phyloP scores from a whole-genome alignment of 257 asterid species.

The Gynochthodes officinalis region DNA sequence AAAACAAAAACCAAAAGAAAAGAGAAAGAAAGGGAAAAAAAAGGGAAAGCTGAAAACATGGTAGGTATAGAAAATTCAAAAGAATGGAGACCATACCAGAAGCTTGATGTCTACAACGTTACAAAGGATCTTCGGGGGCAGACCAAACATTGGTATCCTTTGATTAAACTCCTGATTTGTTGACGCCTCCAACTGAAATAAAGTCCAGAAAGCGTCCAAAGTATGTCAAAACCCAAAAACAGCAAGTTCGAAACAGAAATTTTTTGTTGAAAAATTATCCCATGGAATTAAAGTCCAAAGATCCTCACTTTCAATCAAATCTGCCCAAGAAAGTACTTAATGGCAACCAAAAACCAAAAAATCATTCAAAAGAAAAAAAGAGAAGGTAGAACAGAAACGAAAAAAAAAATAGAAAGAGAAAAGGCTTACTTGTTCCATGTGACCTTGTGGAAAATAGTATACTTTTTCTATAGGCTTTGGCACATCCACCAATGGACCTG shows the following conservation, averaged over 20 bases:
- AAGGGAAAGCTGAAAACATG: slow-evolving; percentile 3
- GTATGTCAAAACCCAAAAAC: slow-evolving; percentile 16
- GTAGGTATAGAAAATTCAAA: neutral
- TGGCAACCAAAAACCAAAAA: neutral
- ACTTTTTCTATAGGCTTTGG: slow-evolving; percentile 72
- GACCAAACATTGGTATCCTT: slow-evolving; percentile 67
- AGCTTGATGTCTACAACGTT: slow-evolving; percentile 55
- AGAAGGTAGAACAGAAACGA: no score
- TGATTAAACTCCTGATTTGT: slow-evolving; percentile 80
- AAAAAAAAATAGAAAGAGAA: no score
- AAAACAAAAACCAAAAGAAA: neutral
- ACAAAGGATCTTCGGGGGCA: slow-evolving; percentile 85
- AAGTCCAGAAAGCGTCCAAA: slow-evolving; percentile 16
- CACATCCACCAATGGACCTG: slow-evolving; percentile 92
- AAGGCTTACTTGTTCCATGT: slow-evolving; percentile 86
- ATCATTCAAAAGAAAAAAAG: neutral
- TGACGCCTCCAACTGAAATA: slow-evolving; percentile 87
- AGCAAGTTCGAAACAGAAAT: neutral
- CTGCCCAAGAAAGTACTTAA: slow-evolving; percentile 28
- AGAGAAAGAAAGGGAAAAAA: neutral
- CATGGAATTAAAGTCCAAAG: neutral
- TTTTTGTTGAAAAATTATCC: slow-evolving; percentile 5
- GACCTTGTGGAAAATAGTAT: slow-evolving; percentile 97
- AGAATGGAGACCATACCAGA: slow-evolving; percentile 47
- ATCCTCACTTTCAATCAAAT: slow-evolving; percentile 19